Percentiles rank a stretch among this genome's conserved stretches.
Evolutionary conservation across 2,329 filamentous ascomycete species (phyloP).

Genomic region (Colletotrichum zoysiae): DNA sequence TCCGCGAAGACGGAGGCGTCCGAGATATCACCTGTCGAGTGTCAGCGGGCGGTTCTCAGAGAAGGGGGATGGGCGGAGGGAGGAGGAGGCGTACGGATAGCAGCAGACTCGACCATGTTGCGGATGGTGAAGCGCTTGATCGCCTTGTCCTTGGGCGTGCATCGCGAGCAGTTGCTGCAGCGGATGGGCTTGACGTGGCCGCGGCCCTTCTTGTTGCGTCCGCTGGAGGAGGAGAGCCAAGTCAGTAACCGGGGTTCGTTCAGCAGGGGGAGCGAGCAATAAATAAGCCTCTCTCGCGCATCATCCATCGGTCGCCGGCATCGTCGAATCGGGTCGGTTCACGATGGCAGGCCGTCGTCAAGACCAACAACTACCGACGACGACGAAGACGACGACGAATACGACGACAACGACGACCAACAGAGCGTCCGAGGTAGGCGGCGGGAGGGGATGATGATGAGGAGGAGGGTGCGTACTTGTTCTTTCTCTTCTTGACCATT

Average conservation of each 20-base stretch:
- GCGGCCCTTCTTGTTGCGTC: slow-evolving; percentile 99
- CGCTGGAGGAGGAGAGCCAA: slow-evolving; percentile 65
- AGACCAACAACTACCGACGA: neutral
- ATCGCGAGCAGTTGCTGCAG: slow-evolving; percentile 80
- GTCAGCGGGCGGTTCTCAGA: slow-evolving; percentile 27
- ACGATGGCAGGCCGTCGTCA: neutral
- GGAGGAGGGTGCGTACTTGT: slow-evolving; percentile 70
- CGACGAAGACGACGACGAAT: slow-evolving; percentile 19
- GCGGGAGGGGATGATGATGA: neutral
- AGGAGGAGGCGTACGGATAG: slow-evolving; percentile 84
- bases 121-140: slow-evolving; percentile 99
- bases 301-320: slow-evolving; percentile 14
- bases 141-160: slow-evolving; percentile 99
- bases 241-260: slow-evolving; percentile 42
- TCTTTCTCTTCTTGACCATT: slow-evolving; percentile 81
- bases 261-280: neutral
- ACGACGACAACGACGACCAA: slow-evolving; percentile 8
- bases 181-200: slow-evolving; percentile 99
- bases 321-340: neutral
- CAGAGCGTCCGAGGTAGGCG: neutral
- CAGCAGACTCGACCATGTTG: slow-evolving; percentile 99
- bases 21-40: slow-evolving; percentile 92
- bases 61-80: neutral
- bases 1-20: slow-evolving; percentile 99
- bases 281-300: too few species aligned